A percentile compares a stretch with the other conserved stretches of the same genome.
Conservation (phyloP, 2,329 filamentous ascomycete species). For the Calonectria honghensis region DNA sequence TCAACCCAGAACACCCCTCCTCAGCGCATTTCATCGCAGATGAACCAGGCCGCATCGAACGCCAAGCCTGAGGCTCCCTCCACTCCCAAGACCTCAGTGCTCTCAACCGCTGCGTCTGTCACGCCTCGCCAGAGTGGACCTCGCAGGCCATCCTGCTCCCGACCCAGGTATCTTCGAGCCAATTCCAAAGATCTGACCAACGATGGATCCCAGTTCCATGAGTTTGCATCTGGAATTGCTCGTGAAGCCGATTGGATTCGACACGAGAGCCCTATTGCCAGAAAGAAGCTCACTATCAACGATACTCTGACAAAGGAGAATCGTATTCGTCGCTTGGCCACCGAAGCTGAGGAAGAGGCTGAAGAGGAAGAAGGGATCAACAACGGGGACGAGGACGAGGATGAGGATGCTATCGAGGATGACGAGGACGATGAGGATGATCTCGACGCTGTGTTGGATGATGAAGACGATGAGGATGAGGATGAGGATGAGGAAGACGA, state of each 20-base stretch:
- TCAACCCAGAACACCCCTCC: conserved; percentile 64
- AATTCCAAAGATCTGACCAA: conserved; percentile 69
- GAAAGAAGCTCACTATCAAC: conserved; percentile 86
- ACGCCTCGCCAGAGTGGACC: conserved; percentile 53
- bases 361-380: conserved; percentile 80
- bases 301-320: conserved; percentile 95
- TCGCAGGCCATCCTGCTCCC: conserved; percentile 50
- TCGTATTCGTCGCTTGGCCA: conserved; percentile 87
- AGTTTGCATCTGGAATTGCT: conserved; percentile 89
- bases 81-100: conserved; percentile 56
- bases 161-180: conserved; percentile 70
- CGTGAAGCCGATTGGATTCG: conserved; percentile 94
- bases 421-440: conserved; percentile 70
- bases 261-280: conserved; percentile 78
- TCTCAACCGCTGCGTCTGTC: conserved; percentile 45
- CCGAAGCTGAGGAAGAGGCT: conserved; percentile 94
- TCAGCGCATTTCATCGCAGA: conserved; percentile 44
- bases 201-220: conserved; percentile 84
- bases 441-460: conserved; percentile 72
- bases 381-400: conserved; percentile 59
- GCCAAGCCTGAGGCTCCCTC: conserved; percentile 55
- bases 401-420: conserved; percentile 67
- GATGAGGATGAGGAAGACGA: conserved; percentile 74
- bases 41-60: conserved; percentile 37
- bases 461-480: conserved; percentile 69